These are phyloP conservation scores for Celoporthe dispersa DNA, from an alignment of 2,329 filamentous ascomycete genomes.

Conservation along the genomic window DNA sequence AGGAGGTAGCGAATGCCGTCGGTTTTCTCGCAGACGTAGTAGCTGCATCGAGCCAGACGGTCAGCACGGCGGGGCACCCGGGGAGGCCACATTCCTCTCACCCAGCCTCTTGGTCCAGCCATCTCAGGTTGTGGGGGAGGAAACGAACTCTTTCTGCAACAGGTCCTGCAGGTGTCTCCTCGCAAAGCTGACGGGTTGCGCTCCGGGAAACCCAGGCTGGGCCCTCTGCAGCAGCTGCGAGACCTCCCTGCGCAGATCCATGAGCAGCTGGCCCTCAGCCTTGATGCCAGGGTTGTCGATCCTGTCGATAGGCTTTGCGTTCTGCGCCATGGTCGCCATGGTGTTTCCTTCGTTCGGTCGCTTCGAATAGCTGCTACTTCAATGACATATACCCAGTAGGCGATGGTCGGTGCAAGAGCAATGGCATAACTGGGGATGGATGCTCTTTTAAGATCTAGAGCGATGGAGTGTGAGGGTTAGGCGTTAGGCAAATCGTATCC, in stretches of 20 bases:
- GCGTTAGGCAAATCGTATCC: neutral
- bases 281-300: slow-evolving; percentile 69
- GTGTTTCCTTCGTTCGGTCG: neutral
- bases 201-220: slow-evolving; percentile 77
- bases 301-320: slow-evolving; percentile 47
- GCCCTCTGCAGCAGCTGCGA: slow-evolving; percentile 74
- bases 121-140: neutral
- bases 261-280: slow-evolving; percentile 63
- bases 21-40: slow-evolving; percentile 98
- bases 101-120: neutral
- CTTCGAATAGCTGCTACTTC: slow-evolving; percentile 13
- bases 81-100: neutral
- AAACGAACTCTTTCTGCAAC: slow-evolving; percentile 70
- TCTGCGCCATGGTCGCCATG: slow-evolving; percentile 29
- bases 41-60: slow-evolving; percentile 52
- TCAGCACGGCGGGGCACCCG: neutral
- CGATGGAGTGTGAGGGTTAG: neutral
- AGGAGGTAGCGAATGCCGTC: slow-evolving; percentile 96
- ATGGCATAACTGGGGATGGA: slow-evolving; percentile 2
- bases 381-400: slow-evolving; percentile 12
- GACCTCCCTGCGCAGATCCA: slow-evolving; percentile 71
- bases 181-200: slow-evolving; percentile 92
- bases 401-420: slow-evolving; percentile 6
- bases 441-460: neutral
- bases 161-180: slow-evolving; percentile 83